Conservation (phyloP, 257 asterid species). For the Forsythia suspensa region DNA sequence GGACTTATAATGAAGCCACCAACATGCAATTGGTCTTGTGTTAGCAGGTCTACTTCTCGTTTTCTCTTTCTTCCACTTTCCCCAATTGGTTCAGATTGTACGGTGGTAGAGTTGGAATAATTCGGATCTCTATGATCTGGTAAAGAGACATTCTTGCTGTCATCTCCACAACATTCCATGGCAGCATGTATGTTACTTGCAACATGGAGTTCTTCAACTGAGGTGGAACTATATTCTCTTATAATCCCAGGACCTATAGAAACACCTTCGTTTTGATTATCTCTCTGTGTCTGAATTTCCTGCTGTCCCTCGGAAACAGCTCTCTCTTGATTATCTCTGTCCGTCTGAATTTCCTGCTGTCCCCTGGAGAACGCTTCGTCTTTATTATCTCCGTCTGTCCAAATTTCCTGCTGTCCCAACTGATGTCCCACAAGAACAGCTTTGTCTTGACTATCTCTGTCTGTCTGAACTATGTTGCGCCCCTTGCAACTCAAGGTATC, state of each 20-base stretch:
- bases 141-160: conserved; percentile 10
- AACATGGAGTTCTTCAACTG: conserved; percentile 25
- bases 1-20: conserved; percentile 69
- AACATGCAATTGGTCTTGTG: conserved; percentile 30
- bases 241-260: conserved; percentile 18
- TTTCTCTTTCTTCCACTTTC: conserved; percentile 52
- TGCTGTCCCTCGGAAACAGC: conserved; percentile 28
- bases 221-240: conserved; percentile 22
- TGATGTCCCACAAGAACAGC: neutral
- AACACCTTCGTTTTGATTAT: conserved; percentile 25
- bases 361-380: conserved; percentile 3
- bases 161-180: conserved; percentile 19
- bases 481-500: conserved; percentile 19
- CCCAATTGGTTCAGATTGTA: conserved; percentile 5
- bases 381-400: neutral
- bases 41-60: conserved; percentile 44
- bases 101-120: conserved; percentile 20
- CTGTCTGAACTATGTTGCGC: conserved; percentile 14
- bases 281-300: conserved; percentile 26
- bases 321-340: neutral
- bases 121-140: conserved; percentile 25
- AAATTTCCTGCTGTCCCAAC: conserved; percentile 17
- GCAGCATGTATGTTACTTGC: conserved; percentile 17
- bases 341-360: conserved; percentile 19
- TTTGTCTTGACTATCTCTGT: neutral